Evolutionary conservation across 345 rosid species (phyloP).

Genomic region (Populus alba): DNA sequence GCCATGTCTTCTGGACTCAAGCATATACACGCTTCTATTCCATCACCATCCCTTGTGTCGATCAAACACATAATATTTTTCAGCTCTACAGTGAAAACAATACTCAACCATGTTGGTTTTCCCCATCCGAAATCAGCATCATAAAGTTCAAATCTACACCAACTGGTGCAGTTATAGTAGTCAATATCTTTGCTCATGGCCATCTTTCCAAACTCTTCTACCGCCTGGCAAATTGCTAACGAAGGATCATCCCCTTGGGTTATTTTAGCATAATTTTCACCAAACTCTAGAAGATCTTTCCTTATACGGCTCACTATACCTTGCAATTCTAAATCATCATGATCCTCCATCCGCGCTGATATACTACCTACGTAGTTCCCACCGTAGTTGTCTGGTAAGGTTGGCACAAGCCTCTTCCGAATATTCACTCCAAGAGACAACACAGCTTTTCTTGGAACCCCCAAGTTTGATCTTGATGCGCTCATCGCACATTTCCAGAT

Average conservation of each 20-base stretch:
- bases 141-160: slow-evolving; percentile 7
- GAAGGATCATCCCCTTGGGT: not conserved
- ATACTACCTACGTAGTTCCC: not conserved
- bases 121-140: slow-evolving; percentile 20
- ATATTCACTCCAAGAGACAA: slow-evolving; percentile 7
- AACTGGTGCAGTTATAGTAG: slow-evolving; percentile 8
- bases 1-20: slow-evolving; percentile 7
- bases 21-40: slow-evolving; percentile 13
- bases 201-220: not conserved
- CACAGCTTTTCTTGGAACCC: not conserved
- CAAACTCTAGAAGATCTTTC: slow-evolving; percentile 4
- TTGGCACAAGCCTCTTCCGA: slow-evolving; percentile 5
- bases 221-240: not conserved
- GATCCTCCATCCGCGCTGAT: not conserved
- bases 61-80: not conserved
- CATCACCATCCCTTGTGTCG: slow-evolving; percentile 17
- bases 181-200: not conserved
- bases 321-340: not conserved
- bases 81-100: not conserved
- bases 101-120: slow-evolving; percentile 11
- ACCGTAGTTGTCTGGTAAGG: slow-evolving; percentile 1
- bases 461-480: slow-evolving; percentile 1
- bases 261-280: not conserved
- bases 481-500: slow-evolving; percentile 15
- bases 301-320: slow-evolving; percentile 4